Evolutionary conservation across 2,329 filamentous ascomycete species (phyloP).

Genomic region (Trichoderma sp.): DNA sequence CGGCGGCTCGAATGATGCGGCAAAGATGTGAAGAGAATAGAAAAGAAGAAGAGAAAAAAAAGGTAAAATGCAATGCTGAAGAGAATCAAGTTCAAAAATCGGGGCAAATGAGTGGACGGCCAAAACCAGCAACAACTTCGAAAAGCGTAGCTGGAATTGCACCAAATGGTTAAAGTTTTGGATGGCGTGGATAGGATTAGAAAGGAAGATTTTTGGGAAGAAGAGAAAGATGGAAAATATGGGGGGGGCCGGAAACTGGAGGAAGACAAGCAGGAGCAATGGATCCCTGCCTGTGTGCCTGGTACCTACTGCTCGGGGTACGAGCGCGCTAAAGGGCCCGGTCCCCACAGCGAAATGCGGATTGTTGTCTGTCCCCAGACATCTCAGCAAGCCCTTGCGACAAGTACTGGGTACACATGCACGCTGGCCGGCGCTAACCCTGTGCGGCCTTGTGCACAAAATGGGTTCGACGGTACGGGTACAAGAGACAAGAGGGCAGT

Average conservation of each 20-base stretch:
- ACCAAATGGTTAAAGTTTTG: conserved; percentile 38
- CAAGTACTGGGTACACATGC: conserved; percentile 6
- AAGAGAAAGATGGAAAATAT: conserved; percentile 10
- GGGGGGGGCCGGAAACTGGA: conserved; percentile 11
- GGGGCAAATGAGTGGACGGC: conserved; percentile 56
- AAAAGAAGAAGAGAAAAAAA: neutral
- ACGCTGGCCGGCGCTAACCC: neutral
- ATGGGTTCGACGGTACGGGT: neutral
- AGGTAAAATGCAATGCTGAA: conserved; percentile 24
- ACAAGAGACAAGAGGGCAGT: neutral
- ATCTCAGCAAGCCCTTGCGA: conserved; percentile 1
- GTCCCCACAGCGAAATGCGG: conserved; percentile 10
- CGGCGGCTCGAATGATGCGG: conserved; percentile 5
- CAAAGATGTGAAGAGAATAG: conserved; percentile 14
- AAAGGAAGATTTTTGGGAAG: neutral
- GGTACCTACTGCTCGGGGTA: conserved; percentile 12
- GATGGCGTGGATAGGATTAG: conserved; percentile 22
- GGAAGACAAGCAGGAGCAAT: conserved; percentile 3
- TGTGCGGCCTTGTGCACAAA: neutral
- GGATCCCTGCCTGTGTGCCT: conserved; percentile 11
- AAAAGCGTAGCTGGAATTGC: conserved; percentile 57
- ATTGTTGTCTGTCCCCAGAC: conserved; percentile 9
- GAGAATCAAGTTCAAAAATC: conserved; percentile 31
- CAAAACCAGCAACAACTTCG: conserved; percentile 56
- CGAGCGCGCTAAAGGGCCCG: conserved; percentile 5